phyloP scores from a whole-genome alignment of 352 stramenopile genomes.

The Phytophthora hybrid region DNA sequence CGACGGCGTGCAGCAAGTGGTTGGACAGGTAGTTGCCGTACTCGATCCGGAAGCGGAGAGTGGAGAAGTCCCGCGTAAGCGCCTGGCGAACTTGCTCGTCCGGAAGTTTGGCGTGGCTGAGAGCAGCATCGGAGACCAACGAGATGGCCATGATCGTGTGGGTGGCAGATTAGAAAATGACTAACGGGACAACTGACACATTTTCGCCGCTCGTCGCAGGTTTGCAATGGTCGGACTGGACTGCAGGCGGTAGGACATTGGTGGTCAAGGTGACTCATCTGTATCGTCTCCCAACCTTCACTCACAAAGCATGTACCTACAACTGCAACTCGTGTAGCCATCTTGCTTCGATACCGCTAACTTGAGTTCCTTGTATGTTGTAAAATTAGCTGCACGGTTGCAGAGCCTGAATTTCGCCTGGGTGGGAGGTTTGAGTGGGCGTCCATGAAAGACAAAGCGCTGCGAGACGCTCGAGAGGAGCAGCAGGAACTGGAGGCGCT shows the following conservation, averaged over 20 bases:
- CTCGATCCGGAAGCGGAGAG: slow-evolving; percentile 44
- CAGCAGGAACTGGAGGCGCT: slow-evolving; percentile 89
- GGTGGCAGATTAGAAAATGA: slow-evolving; percentile 26
- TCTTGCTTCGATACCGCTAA: too few relatives aligned
- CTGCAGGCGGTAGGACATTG: slow-evolving; percentile 30
- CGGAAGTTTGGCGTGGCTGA: slow-evolving; percentile 20
- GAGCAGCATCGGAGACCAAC: neutral
- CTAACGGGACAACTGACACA: neutral
- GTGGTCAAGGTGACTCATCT: slow-evolving; percentile 28
- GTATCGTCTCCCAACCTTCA: slow-evolving; percentile 19
- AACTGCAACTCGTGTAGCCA: neutral
- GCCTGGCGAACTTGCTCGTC: slow-evolving; percentile 39
- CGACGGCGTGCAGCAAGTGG: slow-evolving; percentile 50
- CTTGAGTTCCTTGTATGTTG: neutral
- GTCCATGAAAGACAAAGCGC: slow-evolving; percentile 31
- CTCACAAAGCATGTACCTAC: slow-evolving; percentile 6
- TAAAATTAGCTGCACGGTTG: slow-evolving; percentile 12
- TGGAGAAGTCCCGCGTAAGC: slow-evolving; percentile 46
- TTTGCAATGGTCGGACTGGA: slow-evolving; percentile 23
- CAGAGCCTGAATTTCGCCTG: neutral
- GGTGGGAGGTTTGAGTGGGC: neutral
- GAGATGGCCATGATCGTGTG: slow-evolving; percentile 16
- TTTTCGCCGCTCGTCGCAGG: neutral
- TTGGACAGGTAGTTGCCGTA: slow-evolving; percentile 52
- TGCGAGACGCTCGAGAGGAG: slow-evolving; percentile 57